Percentiles rank a stretch among this genome's conserved stretches.
These are phyloP conservation scores for Penicillium maclennaniae DNA, from an alignment of 495 filamentous ascomycete genomes.

Conservation along the genomic window DNA sequence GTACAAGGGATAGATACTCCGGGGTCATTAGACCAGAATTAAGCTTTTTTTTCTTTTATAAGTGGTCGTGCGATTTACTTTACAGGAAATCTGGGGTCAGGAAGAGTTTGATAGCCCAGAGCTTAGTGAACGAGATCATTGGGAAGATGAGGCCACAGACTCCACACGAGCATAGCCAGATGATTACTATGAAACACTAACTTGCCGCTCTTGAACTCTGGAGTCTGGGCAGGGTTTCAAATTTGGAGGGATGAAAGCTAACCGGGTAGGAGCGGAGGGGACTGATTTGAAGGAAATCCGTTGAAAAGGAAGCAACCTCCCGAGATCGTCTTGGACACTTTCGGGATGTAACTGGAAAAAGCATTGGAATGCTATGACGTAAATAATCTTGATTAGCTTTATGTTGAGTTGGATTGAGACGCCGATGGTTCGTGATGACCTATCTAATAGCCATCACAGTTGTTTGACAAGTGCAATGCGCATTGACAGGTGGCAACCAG, in stretches of 20 bases:
- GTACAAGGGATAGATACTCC: not conserved
- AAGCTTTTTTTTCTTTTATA: not conserved
- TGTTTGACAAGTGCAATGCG: not conserved
- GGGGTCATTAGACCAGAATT: not conserved
- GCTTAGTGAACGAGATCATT: not conserved
- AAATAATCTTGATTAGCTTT: not conserved
- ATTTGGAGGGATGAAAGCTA: too few relatives aligned
- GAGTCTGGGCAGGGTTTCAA: not conserved
- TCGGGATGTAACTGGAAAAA: not conserved
- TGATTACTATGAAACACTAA: not conserved
- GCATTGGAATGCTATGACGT: slow-evolving; percentile 6
- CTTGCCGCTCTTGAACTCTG: not conserved
- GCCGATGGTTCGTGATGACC: not conserved
- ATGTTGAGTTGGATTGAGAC: not conserved
- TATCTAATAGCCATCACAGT: not conserved
- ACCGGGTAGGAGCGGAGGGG: not conserved
- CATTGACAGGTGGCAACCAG: not conserved
- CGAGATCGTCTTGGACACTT: not conserved
- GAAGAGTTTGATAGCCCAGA: too few relatives aligned
- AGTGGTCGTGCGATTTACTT: not conserved
- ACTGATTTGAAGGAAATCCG: not conserved
- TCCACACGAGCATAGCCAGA: not conserved
- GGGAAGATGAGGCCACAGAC: not conserved
- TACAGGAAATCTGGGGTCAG: too few relatives aligned
- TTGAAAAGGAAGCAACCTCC: not conserved